phyloP scores from a whole-genome alignment of 1,284 basidiomycete genomes.

The Ustilago bromivora region DNA sequence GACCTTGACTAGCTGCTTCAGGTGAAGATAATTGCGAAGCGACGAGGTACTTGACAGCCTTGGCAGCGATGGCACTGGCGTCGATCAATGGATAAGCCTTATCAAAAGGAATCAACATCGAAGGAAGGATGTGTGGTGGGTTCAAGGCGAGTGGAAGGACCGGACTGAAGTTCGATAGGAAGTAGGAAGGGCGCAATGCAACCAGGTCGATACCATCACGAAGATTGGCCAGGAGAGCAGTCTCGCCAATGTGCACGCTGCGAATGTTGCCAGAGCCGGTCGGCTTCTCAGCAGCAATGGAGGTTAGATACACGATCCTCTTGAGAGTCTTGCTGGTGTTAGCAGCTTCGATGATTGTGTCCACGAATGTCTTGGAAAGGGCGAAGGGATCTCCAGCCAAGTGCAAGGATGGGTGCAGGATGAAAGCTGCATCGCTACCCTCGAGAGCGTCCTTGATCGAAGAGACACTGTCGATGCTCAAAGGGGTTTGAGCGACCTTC shows the following conservation, averaged over 20 bases:
- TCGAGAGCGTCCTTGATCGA: constrained; percentile 29
- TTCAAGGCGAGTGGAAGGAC: constrained; percentile 26
- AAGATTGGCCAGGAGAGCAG: constrained; percentile 13
- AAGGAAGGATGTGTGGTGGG: constrained; percentile 31
- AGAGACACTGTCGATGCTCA: constrained; percentile 13
- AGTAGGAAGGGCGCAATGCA: constrained; percentile 14
- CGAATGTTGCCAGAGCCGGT: constrained; percentile 21
- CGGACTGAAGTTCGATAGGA: constrained; percentile 19
- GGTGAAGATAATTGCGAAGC: constrained; percentile 1
- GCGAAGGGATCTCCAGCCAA: constrained; percentile 9
- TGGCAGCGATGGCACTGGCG: constrained; percentile 16
- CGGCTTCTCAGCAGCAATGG: constrained; percentile 21
- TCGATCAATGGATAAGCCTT: constrained; percentile 14
- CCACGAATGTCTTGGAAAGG: constrained; percentile 13
- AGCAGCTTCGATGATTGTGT: constrained; percentile 19
- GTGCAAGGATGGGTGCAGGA: constrained; percentile 29
- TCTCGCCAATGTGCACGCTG: constrained; percentile 24
- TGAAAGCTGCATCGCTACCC: constrained; percentile 33
- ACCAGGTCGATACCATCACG: constrained; percentile 23
- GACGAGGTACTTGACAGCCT: constrained; percentile 30
- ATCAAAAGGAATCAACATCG: constrained; percentile 30
- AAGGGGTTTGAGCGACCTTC: constrained; percentile 17
- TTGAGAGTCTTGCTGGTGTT: constrained; percentile 21
- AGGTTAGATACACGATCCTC: constrained; percentile 35
- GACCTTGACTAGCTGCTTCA: constrained; percentile 5